Base-by-base conservation (phyloP, 257 asterid genomes). In the Pogostemon cablin region DNA sequence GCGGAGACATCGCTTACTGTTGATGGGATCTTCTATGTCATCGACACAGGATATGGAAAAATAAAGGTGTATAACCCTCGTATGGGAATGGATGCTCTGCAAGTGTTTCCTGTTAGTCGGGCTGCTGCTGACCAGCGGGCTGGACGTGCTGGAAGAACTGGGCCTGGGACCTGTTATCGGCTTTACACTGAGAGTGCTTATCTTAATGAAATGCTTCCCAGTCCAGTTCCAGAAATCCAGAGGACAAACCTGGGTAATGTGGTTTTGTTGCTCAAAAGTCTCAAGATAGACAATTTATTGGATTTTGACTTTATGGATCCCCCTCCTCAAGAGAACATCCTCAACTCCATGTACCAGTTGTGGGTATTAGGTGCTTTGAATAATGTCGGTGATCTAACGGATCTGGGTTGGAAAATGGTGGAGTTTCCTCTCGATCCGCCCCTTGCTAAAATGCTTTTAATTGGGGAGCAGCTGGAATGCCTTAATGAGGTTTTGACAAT, bases 41-140 rank as follows among this genome's bases (percentile, higher is more conserved):
- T 93, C 35, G 99, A 93, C 74, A 84, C 97, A 0, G 99, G 99
- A 15, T 89, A 93, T 55, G 87, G 97, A 62, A 93, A 93, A 68
- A 87, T 93, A 78, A 93, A 93, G 81, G 99, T 93, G 32, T 93
- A 93, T 59, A 91, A 91, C 76, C 99, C 99, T 9, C 95, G 99
- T 20, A 93, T 93, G 99, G 99, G 99, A 77, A 93, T 93, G 99
- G 99, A 93, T 79, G 99, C 99, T 46, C 96, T 93, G 71, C 99
- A 93, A 75, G 98, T 93, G 35, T 93, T 93, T 69, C 99, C 99
- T 6, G 91, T 80, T 17, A 93, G 97, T 75, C 97, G 96, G 9
- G 99, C 99, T 56, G 97, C 97, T 12, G 90, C 97, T 65, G 96
- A 93, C 73, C 98, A 93, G 76, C 96, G 99, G 43, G 95, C 99